phyloP scores from a whole-genome alignment of 2,329 filamentous ascomycete genomes.

The Colletotrichum gloeosporioides region DNA sequence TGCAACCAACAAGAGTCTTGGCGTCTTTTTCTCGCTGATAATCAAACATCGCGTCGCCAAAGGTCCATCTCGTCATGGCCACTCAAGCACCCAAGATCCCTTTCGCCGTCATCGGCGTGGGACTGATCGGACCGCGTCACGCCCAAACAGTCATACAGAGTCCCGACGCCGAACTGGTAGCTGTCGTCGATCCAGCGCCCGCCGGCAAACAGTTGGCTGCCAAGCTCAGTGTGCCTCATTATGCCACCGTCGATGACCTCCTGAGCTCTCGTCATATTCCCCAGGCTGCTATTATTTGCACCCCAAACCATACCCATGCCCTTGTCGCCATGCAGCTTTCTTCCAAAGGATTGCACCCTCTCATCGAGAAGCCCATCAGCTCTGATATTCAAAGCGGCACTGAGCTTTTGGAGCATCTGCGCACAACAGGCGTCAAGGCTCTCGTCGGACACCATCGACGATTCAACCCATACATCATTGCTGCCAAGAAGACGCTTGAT shows the following conservation, averaged over 20 bases:
- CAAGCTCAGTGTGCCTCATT: slow-evolving; percentile 26
- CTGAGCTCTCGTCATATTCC: slow-evolving; percentile 43
- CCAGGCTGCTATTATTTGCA: slow-evolving; percentile 63
- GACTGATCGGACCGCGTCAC: slow-evolving; percentile 35
- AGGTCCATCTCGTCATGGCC: not conserved
- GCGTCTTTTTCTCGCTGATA: not conserved
- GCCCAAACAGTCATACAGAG: slow-evolving; percentile 30
- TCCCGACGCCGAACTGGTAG: slow-evolving; percentile 26
- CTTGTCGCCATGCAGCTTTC: slow-evolving; percentile 53
- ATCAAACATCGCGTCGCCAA: not conserved
- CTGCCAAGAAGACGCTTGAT: slow-evolving; percentile 50
- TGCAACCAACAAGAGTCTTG: not conserved
- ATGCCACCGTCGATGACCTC: slow-evolving; percentile 43
- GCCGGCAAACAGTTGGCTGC: slow-evolving; percentile 24
- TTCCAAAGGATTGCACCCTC: slow-evolving; percentile 51
- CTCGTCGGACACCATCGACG: slow-evolving; percentile 64
- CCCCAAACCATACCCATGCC: slow-evolving; percentile 64
- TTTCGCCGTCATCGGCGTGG: slow-evolving; percentile 36
- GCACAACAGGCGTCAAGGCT: slow-evolving; percentile 40
- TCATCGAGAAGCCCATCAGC: slow-evolving; percentile 64
- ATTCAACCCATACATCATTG: slow-evolving; percentile 61
- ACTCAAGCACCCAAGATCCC: not conserved
- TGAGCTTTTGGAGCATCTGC: slow-evolving; percentile 31
- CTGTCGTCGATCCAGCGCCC: slow-evolving; percentile 34
- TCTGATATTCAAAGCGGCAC: slow-evolving; percentile 41